Conservation (phyloP, 106 monocot species). For the Dendrobium officinale region DNA sequence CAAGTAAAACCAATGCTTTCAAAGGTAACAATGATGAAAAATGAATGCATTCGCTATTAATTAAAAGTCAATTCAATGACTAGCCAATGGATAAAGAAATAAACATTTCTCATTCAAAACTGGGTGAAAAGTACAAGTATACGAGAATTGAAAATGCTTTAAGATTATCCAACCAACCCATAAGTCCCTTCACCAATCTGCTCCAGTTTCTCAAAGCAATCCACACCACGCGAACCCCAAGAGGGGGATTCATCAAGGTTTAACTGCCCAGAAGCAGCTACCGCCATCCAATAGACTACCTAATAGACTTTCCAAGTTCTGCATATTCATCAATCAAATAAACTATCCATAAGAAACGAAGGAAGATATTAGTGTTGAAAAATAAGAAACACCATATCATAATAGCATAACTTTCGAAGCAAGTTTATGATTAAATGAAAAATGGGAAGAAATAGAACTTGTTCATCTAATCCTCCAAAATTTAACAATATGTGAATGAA, state of each 20-base stretch:
- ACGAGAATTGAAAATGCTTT: background rate
- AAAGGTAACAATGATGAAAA: background rate
- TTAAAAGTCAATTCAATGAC: background rate
- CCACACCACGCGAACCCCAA: conserved; percentile 86
- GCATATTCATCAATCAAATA: background rate
- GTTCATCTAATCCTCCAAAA: background rate
- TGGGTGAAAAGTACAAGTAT: background rate
- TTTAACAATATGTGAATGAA: background rate
- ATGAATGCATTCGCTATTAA: background rate
- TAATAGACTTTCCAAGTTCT: background rate
- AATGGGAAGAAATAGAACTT: background rate
- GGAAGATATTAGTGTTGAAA: background rate
- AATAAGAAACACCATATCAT: background rate
- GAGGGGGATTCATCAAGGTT: conserved; percentile 83
- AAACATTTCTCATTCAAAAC: background rate
- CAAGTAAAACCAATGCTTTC: background rate
- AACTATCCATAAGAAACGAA: background rate
- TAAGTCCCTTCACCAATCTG: conserved; percentile 99
- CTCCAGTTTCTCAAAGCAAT: conserved; percentile 95
- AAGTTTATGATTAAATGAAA: background rate
- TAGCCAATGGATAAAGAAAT: background rate
- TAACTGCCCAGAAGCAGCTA: conserved; percentile 69
- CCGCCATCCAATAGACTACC: conserved; percentile 54
- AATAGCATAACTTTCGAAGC: background rate
- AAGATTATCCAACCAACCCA: conserved; percentile 33